These are phyloP conservation scores for Blastocladiella emersonii DNA, from an alignment of 371 early-diverging fungal species.

Conservation along the genomic window DNA sequence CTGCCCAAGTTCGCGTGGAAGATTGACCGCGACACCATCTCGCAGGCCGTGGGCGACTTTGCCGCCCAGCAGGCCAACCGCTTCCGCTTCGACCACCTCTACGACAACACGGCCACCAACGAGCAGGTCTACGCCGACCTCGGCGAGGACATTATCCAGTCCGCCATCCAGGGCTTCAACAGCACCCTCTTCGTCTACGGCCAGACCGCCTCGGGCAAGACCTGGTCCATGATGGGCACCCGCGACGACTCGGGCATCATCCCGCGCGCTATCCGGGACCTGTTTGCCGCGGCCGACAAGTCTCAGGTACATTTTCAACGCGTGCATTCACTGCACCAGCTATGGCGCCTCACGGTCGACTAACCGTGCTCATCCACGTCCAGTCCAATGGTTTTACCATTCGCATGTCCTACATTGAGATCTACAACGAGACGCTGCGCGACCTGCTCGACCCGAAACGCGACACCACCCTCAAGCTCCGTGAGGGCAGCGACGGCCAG, in stretches of 20 bases:
- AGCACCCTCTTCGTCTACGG: constrained; percentile 21
- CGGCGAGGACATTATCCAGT: constrained; percentile 22
- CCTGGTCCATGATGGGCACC: constrained; percentile 40
- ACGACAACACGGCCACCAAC: constrained; percentile 27
- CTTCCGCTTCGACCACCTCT: constrained; percentile 15
- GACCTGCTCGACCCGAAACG: constrained; percentile 33
- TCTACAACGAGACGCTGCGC: constrained; percentile 6
- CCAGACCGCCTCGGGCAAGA: constrained; percentile 29
- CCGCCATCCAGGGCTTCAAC: constrained; percentile 30
- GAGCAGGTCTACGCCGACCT: constrained; percentile 21
- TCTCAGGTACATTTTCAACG: too few species aligned
- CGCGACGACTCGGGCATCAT: constrained; percentile 33
- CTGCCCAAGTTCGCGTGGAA: neutral
- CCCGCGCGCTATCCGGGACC: constrained; percentile 35
- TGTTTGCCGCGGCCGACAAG: constrained; percentile 17
- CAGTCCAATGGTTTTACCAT: too few species aligned
- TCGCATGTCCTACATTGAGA: constrained; percentile 4
- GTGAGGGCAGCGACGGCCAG: neutral
- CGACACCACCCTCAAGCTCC: neutral
- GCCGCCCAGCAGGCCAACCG: neutral
- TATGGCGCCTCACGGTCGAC: too few species aligned
- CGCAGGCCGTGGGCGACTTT: neutral
- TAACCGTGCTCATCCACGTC: too few species aligned
- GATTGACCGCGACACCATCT: neutral
- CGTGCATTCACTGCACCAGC: too few species aligned